phyloP scores from a whole-genome alignment of 2,329 filamentous ascomycete species.

The Reticulascus tulasneorum region DNA sequence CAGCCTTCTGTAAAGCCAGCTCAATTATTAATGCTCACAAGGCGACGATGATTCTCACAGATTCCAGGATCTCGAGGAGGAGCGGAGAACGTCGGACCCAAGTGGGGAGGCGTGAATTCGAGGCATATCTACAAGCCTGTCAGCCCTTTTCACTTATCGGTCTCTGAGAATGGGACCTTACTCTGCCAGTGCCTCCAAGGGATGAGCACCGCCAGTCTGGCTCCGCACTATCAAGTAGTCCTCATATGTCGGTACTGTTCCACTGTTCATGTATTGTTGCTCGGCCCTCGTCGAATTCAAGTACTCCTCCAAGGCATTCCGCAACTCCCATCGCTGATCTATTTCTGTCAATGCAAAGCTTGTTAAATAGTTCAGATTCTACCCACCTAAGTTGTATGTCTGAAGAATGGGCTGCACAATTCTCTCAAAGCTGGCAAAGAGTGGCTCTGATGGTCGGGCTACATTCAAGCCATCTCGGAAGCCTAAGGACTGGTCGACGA shows the following conservation, averaged over 20 bases:
- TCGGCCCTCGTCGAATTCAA: slow-evolving; percentile 9
- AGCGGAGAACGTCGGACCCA: neutral
- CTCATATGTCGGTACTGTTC: slow-evolving; percentile 6
- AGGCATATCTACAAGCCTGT: slow-evolving; percentile 7
- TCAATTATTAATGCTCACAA: slow-evolving; percentile 5
- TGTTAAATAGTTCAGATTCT: neutral
- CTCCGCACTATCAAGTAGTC: slow-evolving; percentile 7
- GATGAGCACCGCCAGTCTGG: slow-evolving; percentile 9
- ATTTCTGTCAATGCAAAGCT: neutral
- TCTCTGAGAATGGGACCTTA: too few species aligned
- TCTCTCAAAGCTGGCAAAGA: slow-evolving; percentile 5
- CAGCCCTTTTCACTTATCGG: too few species aligned
- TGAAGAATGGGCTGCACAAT: slow-evolving; percentile 6
- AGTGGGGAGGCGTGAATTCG: slow-evolving; percentile 2
- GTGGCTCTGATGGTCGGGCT: too few species aligned
- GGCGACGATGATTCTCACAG: slow-evolving; percentile 9
- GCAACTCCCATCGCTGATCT: slow-evolving; percentile 7
- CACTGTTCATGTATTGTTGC: slow-evolving; percentile 5
- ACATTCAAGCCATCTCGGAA: too few species aligned
- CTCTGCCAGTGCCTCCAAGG: slow-evolving; percentile 10
- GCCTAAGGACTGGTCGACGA: slow-evolving; percentile 5
- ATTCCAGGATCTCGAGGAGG: slow-evolving; percentile 4
- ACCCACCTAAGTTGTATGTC: slow-evolving; percentile 6
- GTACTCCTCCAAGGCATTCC: slow-evolving; percentile 8
- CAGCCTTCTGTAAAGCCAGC: too few species aligned